Conservation (phyloP, 805 yeast genomes). For the Spathaspora arborariae region DNA sequence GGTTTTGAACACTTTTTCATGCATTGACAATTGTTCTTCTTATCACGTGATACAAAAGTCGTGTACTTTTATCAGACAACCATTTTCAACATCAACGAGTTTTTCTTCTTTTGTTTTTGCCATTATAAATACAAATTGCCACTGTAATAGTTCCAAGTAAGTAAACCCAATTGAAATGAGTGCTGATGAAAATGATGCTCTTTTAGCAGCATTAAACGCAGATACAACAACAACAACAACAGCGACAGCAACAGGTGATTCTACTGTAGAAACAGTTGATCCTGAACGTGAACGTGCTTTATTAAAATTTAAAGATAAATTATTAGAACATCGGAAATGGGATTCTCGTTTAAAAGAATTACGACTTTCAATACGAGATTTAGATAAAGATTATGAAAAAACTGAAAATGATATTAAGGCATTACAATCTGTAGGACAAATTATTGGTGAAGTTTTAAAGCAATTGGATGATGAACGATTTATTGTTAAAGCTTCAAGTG, state of each 20-base stretch:
- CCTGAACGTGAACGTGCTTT: conserved; percentile 78
- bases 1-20: no score
- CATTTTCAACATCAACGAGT: no score
- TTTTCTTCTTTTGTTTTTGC: no score
- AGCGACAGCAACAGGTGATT: conserved; percentile 4
- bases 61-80: neutral
- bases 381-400: conserved; percentile 81
- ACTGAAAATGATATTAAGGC: conserved; percentile 98
- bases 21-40: no score
- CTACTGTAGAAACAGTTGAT: no score
- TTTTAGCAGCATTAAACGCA: conserved; percentile 60
- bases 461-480: conserved; percentile 92
- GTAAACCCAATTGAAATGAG: conserved; percentile 30
- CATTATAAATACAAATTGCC: neutral
- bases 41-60: no score
- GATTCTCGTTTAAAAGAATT: conserved; percentile 85
- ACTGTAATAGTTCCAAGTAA: neutral
- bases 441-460: conserved; percentile 94
- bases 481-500: conserved; percentile 94
- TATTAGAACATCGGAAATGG: conserved; percentile 91
- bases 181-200: conserved; percentile 68
- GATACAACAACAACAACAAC: conserved; percentile 20
- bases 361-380: conserved; percentile 75
- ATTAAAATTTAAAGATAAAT: conserved; percentile 73
- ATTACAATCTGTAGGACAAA: conserved; percentile 93